A percentile compares a stretch with the other conserved stretches of the same genome.
Evolutionary conservation across 2,329 filamentous ascomycete species (phyloP).

Genomic region (Colletotrichum simmondsii): DNA sequence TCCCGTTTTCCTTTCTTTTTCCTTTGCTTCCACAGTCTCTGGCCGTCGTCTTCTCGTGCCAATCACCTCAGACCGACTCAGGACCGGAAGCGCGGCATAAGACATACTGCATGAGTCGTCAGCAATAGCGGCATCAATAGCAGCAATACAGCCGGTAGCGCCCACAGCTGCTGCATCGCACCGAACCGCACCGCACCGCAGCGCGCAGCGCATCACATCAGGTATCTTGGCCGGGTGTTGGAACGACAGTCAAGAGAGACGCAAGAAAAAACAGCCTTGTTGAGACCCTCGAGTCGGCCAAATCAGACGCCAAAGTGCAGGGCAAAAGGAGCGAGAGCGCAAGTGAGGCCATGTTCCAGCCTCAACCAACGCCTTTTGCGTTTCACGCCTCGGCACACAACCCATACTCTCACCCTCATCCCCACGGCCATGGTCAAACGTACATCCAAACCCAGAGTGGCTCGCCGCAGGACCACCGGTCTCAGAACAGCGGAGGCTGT

Average conservation of each 20-base stretch:
- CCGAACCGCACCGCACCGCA: neutral
- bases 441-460: neutral
- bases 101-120: slow-evolving; percentile 9
- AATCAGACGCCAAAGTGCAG: neutral
- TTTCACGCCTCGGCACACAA: slow-evolving; percentile 42
- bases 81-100: neutral
- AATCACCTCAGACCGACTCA: neutral
- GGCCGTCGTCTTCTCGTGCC: neutral
- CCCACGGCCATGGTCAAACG: neutral
- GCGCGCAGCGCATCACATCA: neutral
- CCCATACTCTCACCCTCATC: slow-evolving; percentile 2
- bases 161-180: neutral
- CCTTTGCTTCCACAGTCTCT: neutral
- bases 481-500: slow-evolving; percentile 1
- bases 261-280: neutral
- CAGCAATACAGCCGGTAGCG: neutral
- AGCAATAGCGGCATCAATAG: slow-evolving; percentile 4
- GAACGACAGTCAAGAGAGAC: neutral
- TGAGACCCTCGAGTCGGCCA: neutral
- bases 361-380: slow-evolving; percentile 61
- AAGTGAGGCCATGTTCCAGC: slow-evolving; percentile 61
- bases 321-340: neutral
- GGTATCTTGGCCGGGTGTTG: neutral
- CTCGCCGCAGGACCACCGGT: neutral
- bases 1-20: slow-evolving; percentile 1